Conservation (phyloP, 805 yeast species). For the Candida broadrunensis region DNA sequence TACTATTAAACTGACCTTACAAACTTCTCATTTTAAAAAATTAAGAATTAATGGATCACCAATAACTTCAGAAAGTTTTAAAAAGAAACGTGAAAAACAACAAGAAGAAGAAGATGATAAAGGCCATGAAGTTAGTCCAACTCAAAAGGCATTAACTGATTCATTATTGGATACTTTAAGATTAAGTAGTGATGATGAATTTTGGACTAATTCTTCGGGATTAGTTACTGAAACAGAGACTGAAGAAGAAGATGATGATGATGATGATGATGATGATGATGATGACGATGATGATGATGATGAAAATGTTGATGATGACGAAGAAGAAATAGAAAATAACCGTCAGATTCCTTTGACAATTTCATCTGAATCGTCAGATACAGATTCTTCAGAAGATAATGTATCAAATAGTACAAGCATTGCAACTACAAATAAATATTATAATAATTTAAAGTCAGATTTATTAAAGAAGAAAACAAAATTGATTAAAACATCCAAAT, state of each 20-base stretch:
- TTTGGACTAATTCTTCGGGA: constrained; percentile 25
- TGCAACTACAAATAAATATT: constrained; percentile 8
- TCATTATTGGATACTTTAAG: constrained; percentile 10
- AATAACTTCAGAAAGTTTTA: constrained; percentile 20
- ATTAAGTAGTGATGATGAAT: constrained; percentile 14
- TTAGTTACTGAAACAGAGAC: constrained; percentile 20
- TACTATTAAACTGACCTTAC: constrained; percentile 33
- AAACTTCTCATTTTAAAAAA: constrained; percentile 39
- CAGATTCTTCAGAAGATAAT: constrained; percentile 1
- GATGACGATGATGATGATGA: constrained; percentile 10
- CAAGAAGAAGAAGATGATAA: constrained; percentile 1
- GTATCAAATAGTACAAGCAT: constrained; percentile 2
- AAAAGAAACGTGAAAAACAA: constrained; percentile 2
- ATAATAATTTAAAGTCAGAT: constrained; percentile 12
- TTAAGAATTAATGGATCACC: constrained; percentile 39
- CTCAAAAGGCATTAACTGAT: constrained; percentile 2
- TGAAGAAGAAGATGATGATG: constrained; percentile 4
- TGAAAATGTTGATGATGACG: constrained; percentile 1
- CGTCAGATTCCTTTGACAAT: background rate
- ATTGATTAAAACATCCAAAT: constrained; percentile 4
- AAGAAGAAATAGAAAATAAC: background rate
- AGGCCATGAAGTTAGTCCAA: background rate
- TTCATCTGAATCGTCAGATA: constrained; percentile 8
- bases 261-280: constrained; percentile 10
- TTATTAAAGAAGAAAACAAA: constrained; percentile 12